Base-by-base conservation (phyloP, 1,139 yeast genomes). In the Saccharomycopsis hybrid region DNA sequence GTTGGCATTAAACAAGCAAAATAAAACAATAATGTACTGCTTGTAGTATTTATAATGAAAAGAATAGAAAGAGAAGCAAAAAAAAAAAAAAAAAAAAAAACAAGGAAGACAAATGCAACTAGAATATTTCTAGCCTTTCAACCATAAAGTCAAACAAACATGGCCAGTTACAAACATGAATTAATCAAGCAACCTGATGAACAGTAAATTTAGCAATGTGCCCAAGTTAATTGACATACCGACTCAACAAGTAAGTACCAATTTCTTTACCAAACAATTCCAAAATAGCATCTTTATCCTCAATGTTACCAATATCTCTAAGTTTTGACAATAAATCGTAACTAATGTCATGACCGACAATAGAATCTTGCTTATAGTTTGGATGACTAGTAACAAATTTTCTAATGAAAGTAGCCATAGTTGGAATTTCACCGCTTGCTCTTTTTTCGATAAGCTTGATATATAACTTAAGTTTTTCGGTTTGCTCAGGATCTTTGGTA, bases 331-430 rank as follows among this genome's bases (percentile, higher is more conserved):
- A 68, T 53, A 94, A 66, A 53, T 87, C 95, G 65, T 76, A 88
- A 64, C 85, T 88, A 54, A 89, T 75, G 51, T 63, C 64, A 25
- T 77, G 78, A 30, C 77, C 68, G 33, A 94, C 78, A 59, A 80
- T 78, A 24, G 96, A 87, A 65, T 92, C 97, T 36, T 77, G 74
- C 56, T 79, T 70, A 67, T 92, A 92, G 51, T 71, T 76, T 1
- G 76, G 72, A 62, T 87, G 95, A 3, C 61, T 57, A 38, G 74
- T 58, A 4, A 87, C 82, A 61, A 77, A 82, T 37, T 76, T 61
- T 60, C 98, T 77, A 49, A 89, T 71, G 77, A 80, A 90, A 45
- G 72, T 74, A 3, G 98, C 97, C 38, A 84, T 76, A 5, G 97
- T 85, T 48, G 82, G 80, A 35, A 88, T 72, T 56, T 78, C 74